Evolutionary conservation across 2,329 filamentous ascomycete genomes (phyloP).

Genomic region (Diaporthe caulivora): DNA sequence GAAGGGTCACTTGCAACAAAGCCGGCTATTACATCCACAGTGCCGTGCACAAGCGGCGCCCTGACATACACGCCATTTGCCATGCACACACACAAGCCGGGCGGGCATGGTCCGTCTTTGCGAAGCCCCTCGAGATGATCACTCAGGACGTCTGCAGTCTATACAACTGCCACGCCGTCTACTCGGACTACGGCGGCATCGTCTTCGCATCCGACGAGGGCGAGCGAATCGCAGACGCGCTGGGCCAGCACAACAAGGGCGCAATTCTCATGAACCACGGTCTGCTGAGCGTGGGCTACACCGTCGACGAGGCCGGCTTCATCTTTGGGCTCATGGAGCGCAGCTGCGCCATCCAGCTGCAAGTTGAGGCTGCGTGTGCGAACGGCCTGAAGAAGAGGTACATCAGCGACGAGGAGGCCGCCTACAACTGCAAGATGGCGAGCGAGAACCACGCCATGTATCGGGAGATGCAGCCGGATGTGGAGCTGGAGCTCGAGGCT

Average conservation of each 20-base stretch:
- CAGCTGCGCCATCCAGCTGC: slow-evolving; percentile 75
- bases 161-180: slow-evolving; percentile 71
- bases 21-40: slow-evolving; percentile 79
- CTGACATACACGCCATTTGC: slow-evolving; percentile 75
- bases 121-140: slow-evolving; percentile 75
- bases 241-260: slow-evolving; percentile 70
- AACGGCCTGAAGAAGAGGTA: slow-evolving; percentile 56
- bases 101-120: slow-evolving; percentile 77
- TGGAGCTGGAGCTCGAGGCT: slow-evolving; percentile 60
- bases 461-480: slow-evolving; percentile 59
- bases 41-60: slow-evolving; percentile 74
- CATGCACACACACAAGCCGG: slow-evolving; percentile 77
- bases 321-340: slow-evolving; percentile 77
- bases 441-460: slow-evolving; percentile 60
- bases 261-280: slow-evolving; percentile 80
- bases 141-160: slow-evolving; percentile 76
- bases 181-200: slow-evolving; percentile 68
- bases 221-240: slow-evolving; percentile 69
- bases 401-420: slow-evolving; percentile 54
- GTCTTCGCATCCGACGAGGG: slow-evolving; percentile 74
- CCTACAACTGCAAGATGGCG: slow-evolving; percentile 58
- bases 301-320: slow-evolving; percentile 81
- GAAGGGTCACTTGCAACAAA: slow-evolving; percentile 65
- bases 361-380: slow-evolving; percentile 73
- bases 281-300: slow-evolving; percentile 76